Conservation (phyloP, 306 rosid genomes). For the Delonix regia region DNA sequence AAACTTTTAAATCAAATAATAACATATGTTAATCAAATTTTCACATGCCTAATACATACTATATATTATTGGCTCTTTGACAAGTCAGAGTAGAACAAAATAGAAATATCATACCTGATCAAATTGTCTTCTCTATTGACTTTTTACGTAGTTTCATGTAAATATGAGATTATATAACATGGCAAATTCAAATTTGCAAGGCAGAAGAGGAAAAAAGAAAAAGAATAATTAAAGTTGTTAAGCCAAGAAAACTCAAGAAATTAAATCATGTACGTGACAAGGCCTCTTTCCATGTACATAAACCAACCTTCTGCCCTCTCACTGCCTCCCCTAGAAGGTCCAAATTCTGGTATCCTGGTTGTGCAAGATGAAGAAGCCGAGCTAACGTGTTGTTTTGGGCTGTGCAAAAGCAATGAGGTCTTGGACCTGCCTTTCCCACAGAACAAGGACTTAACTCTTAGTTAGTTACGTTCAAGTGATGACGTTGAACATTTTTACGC, state of each 20-base stretch:
- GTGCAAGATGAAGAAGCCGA: not conserved
- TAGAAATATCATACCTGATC: not conserved
- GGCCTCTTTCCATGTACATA: constrained; percentile 25
- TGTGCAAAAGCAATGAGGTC: not conserved
- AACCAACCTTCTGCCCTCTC: not conserved
- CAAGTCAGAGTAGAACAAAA: not conserved
- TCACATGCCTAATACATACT: not conserved
- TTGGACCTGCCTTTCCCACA: constrained; percentile 3
- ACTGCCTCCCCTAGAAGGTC: not conserved
- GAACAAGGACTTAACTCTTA: constrained; percentile 22
- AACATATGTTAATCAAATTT: not conserved
- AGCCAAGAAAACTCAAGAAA: not conserved
- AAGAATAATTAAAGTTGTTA: not conserved
- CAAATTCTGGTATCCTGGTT: not conserved
- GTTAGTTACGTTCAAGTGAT: not conserved
- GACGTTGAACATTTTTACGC: constrained; percentile 16
- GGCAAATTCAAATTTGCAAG: not conserved
- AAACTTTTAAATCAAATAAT: not conserved
- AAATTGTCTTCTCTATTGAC: not conserved
- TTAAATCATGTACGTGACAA: constrained; percentile 30
- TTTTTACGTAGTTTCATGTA: not conserved
- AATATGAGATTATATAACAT: not conserved
- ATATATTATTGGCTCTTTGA: not conserved
- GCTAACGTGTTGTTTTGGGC: not conserved
- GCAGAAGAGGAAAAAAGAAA: not conserved